These are phyloP conservation scores for Zygosaccharomyces bisporus DNA, from an alignment of 805 yeast species.

Conservation along the genomic window DNA sequence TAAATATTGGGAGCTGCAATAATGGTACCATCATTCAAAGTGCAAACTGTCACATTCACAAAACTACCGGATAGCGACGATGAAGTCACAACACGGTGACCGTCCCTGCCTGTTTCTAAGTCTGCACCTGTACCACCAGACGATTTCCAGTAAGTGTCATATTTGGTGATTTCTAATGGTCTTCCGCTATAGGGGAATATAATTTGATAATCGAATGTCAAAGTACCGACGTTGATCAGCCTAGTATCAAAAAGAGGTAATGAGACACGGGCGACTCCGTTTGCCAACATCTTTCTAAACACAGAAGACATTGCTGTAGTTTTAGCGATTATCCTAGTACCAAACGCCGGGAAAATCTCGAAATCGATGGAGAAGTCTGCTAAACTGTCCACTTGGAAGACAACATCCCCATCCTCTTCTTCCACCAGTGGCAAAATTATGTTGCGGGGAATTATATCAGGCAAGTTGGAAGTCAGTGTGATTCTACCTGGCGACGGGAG, in stretches of 20 bases:
- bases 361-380: conserved; percentile 75
- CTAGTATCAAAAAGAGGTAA: conserved; percentile 81
- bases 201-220: conserved; percentile 72
- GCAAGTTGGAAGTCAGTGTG: conserved; percentile 68
- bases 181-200: conserved; percentile 84
- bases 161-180: conserved; percentile 83
- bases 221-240: conserved; percentile 74
- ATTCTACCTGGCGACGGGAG: conserved; percentile 70
- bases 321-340: conserved; percentile 87
- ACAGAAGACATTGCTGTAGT: conserved; percentile 68
- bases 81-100: conserved; percentile 68
- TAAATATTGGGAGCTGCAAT: conserved; percentile 70
- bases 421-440: conserved; percentile 67
- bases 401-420: conserved; percentile 57
- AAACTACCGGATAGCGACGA: conserved; percentile 85
- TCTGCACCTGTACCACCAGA: conserved; percentile 50
- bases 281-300: conserved; percentile 38
- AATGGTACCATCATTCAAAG: conserved; percentile 80
- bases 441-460: conserved; percentile 86
- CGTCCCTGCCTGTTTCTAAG: conserved; percentile 16
- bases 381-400: conserved; percentile 79
- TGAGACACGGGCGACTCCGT: conserved; percentile 36
- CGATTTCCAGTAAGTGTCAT: conserved; percentile 96
- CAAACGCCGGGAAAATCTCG: conserved; percentile 91
- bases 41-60: conserved; percentile 61